phyloP scores from a whole-genome alignment of 2,329 filamentous ascomycete species.

The Apiospora koreana region DNA sequence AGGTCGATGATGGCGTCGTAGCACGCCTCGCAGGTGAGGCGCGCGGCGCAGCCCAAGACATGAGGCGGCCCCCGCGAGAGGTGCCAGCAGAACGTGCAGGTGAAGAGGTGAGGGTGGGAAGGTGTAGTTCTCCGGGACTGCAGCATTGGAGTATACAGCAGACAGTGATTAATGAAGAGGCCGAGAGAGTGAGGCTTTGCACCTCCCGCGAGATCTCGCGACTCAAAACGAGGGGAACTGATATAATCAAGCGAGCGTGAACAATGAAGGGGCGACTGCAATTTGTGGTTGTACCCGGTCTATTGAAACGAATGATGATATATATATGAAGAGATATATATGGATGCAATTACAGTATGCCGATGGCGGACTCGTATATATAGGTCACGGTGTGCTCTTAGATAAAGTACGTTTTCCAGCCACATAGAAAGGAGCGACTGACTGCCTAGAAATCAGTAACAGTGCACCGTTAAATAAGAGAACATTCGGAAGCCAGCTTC shows the following conservation, averaged over 20 bases:
- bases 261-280: not conserved
- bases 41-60: slow-evolving; percentile 46
- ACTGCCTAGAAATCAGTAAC: not conserved
- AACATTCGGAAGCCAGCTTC: no score
- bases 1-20: slow-evolving; percentile 50
- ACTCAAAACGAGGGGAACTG: not conserved
- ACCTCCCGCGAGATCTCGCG: not conserved
- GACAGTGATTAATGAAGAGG: not conserved
- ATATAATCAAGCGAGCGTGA: not conserved
- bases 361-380: not conserved
- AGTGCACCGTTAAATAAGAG: not conserved
- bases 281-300: not conserved
- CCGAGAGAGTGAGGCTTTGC: not conserved
- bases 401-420: not conserved
- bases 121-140: not conserved
- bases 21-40: slow-evolving; percentile 52
- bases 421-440: not conserved
- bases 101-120: slow-evolving; percentile 38
- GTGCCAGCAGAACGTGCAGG: slow-evolving; percentile 59
- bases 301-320: not conserved
- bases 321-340: not conserved
- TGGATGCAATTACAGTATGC: not conserved
- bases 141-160: not conserved
- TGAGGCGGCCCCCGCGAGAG: slow-evolving; percentile 36
- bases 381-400: not conserved